Base-by-base conservation (phyloP, 345 rosid species). In the Brassica juncea region DNA sequence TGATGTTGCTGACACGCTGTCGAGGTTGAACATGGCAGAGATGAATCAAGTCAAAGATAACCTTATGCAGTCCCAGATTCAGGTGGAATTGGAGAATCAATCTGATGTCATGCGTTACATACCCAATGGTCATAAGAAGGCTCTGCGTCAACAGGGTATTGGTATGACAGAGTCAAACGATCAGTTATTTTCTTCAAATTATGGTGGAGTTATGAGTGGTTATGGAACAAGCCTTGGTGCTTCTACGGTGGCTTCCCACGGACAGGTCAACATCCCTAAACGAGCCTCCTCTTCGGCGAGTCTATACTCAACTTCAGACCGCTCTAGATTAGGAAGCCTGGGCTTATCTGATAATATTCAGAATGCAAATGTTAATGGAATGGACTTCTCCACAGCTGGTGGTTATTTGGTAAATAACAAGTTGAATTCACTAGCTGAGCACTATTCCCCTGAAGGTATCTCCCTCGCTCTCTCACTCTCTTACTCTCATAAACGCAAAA, bases 211-310 rank as follows among this genome's bases (percentile, higher is more conserved):
- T 19, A 61, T 77, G 14, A 77, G 85, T 80, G 84, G 86, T 65
- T 84, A 80, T 76, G 88, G 86, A 71, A 80, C 89, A 28, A 83
- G 84, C 69, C 72, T 73, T 78, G 84, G 81, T 78, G 80, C 84
- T 85, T 84, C 88, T 64, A 76, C 78, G 27, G 66, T 80, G 71
- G 82, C 73, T 85, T 80, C 87, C 62, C 80, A 73, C 61, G 87
- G 89, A 57, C 88, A 82, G 73, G 82, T 72, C 72, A 85, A 82
- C 73, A 80, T 92, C 74, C 94, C 94, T 15, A 89, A 80, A 83
- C 80, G 87, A 86, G 85, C 88, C 69, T 81, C 82, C 81, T 89
- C 95, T 76, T 88, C 90, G 37, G 85, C 90, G 72, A 89, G 87
- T 86, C 91, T 90, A 49, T 85, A 85, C 80, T 80, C 89, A 47